Evolutionary conservation across 2,329 filamentous ascomycete species (phyloP), one percentile per base, ranked within the genome.

Genomic region (Fusarium neocosmosporiellum): DNA sequence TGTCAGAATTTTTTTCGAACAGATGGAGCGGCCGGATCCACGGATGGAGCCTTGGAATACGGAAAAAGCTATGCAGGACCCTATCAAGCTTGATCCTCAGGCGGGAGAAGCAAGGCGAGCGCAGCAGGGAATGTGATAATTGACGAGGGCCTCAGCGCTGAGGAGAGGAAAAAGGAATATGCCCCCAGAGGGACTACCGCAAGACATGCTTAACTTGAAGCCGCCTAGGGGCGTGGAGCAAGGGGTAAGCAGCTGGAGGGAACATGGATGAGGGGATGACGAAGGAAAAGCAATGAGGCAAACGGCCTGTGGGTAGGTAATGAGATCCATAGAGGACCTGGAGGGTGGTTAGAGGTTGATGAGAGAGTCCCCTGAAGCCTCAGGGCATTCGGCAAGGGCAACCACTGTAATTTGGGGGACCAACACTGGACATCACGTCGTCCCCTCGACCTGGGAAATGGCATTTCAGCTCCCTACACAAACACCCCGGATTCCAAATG

Each of bases 201-300:
- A 65, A 77, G 73, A 72, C 68, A 73, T 67, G 55, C 34, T 65
- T 69, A 65, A 65, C 66, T 68, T 6, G 36, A 72, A 68, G 63
- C 41, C 58, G 63, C 54, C 27, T 69, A 69, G 33, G 48, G 14
- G 39, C 55, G 63, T 73, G 67, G 60, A 61, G 72, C 59, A 73
- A 70, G 64, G 69, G 73, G 58, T 66, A 24, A 54, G 33, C 48
- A 46, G 46, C 31, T 27, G 39, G 64, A 41, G 64, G 41, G 50
- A 54, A 50, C 39, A 54, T 53, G 27, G 37, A 64, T 68, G 55
- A 74, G 65, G 65, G 39, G 58, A 63, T 29, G 65, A 61, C 65
- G 63, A 33, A 50, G 58, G 59, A 70, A 72, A 72, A 72, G 55
- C 31, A 65, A 57, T 20, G 59, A 48, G 27, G 60, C 48, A 54